Evolutionary conservation across 192 early-diverging fungal genomes (phyloP), one percentile per base, ranked within the genome.

Genomic region (Lunasporangiospora selenospora): DNA sequence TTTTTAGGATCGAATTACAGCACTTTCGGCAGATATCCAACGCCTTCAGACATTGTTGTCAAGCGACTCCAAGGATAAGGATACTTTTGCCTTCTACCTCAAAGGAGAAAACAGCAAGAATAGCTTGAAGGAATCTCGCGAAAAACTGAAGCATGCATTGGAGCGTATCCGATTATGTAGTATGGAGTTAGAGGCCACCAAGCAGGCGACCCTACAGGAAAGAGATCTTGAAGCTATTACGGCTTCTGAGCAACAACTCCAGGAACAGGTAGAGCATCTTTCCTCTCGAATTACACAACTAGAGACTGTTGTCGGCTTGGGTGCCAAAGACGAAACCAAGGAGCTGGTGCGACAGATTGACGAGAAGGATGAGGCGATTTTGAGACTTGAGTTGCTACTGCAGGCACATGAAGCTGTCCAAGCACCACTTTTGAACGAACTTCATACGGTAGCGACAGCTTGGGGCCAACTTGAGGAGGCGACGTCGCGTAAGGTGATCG

Each of bases 381-480:
- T 66, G 29, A 81, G 83, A 75, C 75, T 86, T 58, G 83, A 85
- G 63, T 62, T 61, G 21, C 80, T 80, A 46, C 83, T 85, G 50
- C 76, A 85, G 61, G 79, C 80, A 5, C 58, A 56, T 21, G 75
- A 76, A 30, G 56, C 64, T 12, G 65, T 76, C 11, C 75, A 91
- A 47, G 44, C 77, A 7, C 80, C 79, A 23, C 51, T 93, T 6
- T 42, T 87, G 32, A 63, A 79, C 12, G 87, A 94, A 65, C 83
- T 94, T 16, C 88, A 94, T 24, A 77, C 65, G 2, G 80, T 90
- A 8, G 87, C 84, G 0, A 69, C 80, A n/a, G 87, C 87, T 13
- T 94, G 92, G 84, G 82, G 83, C 6, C 83, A 91, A 67, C 81
- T 98, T 19, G 92, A 97, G 59, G 92, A 94, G 51, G 92, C 93